These are phyloP conservation scores for Leucosporidium scottii DNA, from an alignment of 768 basidiomycete species.

Conservation along the genomic window DNA sequence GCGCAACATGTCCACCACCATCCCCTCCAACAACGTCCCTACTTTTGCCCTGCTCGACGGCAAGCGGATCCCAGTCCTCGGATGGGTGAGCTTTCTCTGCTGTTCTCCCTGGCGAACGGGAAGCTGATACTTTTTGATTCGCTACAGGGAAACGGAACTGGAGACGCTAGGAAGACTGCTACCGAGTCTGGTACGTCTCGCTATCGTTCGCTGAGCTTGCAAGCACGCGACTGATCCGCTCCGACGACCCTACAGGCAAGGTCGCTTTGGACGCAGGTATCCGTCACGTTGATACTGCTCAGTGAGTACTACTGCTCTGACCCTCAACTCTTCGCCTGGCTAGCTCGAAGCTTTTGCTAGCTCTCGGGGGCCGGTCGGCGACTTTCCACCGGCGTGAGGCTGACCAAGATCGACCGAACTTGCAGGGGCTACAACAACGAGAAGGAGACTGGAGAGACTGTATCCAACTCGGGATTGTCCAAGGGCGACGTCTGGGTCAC, in stretches of 20 bases:
- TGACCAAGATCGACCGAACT: neutral
- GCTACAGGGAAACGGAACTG: conserved; percentile 32
- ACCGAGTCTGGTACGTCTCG: conserved; percentile 22
- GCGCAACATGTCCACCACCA: neutral
- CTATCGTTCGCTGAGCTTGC: conserved; percentile 3
- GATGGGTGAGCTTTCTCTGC: conserved; percentile 28
- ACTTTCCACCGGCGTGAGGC: too few species aligned
- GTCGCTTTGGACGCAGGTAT: conserved; percentile 38
- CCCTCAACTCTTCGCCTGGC: neutral
- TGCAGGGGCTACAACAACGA: conserved; percentile 36
- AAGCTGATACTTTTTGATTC: too few species aligned
- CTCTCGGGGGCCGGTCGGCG: too few species aligned
- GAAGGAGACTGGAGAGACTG: conserved; percentile 30
- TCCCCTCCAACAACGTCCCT: conserved; percentile 11
- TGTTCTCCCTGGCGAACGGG: too few species aligned
- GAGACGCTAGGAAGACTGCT: conserved; percentile 29
- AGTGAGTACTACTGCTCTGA: conserved; percentile 10
- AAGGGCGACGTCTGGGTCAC: conserved; percentile 37
- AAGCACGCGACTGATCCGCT: too few species aligned
- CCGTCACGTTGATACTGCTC: conserved; percentile 39
- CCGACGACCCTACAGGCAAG: too few species aligned
- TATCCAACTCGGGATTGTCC: conserved; percentile 26
- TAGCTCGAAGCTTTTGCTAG: neutral
- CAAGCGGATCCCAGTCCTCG: conserved; percentile 39
- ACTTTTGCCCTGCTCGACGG: conserved; percentile 39